Conservation (phyloP, 768 basidiomycete species). For the Psilocybe sp. region DNA sequence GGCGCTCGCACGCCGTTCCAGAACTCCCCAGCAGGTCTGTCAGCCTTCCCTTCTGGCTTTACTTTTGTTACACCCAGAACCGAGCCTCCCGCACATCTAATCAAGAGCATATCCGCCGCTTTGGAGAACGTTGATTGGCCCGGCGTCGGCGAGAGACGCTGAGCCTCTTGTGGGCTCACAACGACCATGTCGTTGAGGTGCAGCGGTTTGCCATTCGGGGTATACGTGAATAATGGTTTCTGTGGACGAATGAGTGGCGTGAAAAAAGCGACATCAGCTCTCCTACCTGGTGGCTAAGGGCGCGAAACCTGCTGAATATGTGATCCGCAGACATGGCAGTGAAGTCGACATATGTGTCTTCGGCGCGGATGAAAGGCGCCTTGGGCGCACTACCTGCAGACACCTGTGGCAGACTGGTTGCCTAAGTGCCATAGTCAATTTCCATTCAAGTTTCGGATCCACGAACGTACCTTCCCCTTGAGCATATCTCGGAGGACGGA, state of each 20-base stretch:
- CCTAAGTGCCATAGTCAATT: constrained; percentile 34
- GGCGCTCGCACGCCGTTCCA: constrained; percentile 16
- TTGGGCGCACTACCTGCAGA: constrained; percentile 30
- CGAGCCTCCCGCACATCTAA: constrained; percentile 12
- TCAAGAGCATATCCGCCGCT: constrained; percentile 2
- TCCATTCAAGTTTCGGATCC: background rate
- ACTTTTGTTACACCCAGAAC: constrained; percentile 13
- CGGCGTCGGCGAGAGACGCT: constrained; percentile 1
- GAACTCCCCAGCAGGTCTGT: constrained; percentile 15
- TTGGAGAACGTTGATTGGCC: constrained; percentile 10
- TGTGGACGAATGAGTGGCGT: constrained; percentile 1
- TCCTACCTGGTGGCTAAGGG: constrained; percentile 66
- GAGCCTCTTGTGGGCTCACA: background rate
- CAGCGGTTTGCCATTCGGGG: constrained; percentile 11
- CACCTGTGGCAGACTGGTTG: constrained; percentile 45
- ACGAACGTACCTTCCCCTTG: constrained; percentile 41
- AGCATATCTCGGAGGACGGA: constrained; percentile 65
- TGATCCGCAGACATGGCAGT: constrained; percentile 49
- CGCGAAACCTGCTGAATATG: constrained; percentile 56
- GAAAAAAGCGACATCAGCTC: background rate
- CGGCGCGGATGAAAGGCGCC: constrained; percentile 59
- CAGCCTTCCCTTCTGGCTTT: constrained; percentile 19
- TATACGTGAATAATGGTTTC: constrained; percentile 16
- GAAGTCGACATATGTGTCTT: constrained; percentile 58
- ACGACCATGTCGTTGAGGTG: constrained; percentile 7